Percentiles rank a stretch among this genome's conserved stretches.
These are phyloP conservation scores for Posidonia australis DNA, from an alignment of 106 monocot genomes.

Conservation along the genomic window DNA sequence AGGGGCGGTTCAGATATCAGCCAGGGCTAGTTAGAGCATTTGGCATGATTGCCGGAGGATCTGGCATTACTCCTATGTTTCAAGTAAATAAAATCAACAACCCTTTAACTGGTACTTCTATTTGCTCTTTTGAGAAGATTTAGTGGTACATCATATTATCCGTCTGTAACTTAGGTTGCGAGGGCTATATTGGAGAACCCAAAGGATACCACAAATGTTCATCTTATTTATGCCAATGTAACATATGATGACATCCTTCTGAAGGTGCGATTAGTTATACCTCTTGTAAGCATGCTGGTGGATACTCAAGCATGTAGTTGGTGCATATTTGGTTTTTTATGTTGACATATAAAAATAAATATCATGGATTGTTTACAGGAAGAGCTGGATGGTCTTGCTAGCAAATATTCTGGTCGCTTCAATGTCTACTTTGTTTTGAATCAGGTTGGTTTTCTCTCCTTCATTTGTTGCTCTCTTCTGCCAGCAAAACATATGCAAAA, in stretches of 20 bases:
- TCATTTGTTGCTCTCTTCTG: no score
- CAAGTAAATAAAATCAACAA: constrained; percentile 39
- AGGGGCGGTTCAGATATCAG: constrained; percentile 96
- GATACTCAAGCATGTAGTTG: not conserved
- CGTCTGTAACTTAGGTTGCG: constrained; percentile 44
- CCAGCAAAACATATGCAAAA: no score
- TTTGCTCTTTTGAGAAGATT: not conserved
- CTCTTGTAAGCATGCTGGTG: not conserved
- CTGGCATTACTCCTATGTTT: constrained; percentile 98
- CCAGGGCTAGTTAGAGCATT: constrained; percentile 87
- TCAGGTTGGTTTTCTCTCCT: constrained; percentile 35
- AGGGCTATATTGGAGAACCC: constrained; percentile 94
- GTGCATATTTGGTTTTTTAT: not conserved
- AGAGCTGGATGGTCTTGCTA: constrained; percentile 61
- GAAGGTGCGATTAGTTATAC: constrained; percentile 35
- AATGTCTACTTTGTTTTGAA: constrained; percentile 86
- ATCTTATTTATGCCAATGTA: constrained; percentile 97
- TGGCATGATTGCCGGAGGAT: constrained; percentile 97
- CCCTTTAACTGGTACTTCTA: not conserved
- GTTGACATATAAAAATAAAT: not conserved
- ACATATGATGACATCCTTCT: constrained; percentile 91
- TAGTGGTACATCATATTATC: not conserved
- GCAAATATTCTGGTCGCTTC: constrained; percentile 59
- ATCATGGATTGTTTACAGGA: constrained; percentile 32
- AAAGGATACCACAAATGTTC: constrained; percentile 62